Evolutionary conservation across 2,329 filamentous ascomycete species (phyloP).

Genomic region (Fusarium praegraminearum): DNA sequence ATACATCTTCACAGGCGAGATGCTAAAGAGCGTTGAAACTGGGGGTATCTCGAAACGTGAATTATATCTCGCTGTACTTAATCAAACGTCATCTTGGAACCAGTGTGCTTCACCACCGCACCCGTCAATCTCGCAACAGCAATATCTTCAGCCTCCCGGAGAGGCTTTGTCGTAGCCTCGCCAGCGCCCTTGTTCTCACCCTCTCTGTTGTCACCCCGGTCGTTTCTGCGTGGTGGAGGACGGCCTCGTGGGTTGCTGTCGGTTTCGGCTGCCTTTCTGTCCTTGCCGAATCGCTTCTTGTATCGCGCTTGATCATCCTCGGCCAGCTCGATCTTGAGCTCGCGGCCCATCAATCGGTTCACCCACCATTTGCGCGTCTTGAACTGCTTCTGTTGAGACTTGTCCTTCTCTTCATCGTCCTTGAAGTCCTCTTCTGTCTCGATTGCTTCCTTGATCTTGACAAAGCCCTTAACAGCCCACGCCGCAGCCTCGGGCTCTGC

Average conservation of each 20-base stretch:
- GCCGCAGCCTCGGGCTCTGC: constrained; percentile 80
- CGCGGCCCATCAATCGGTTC: constrained; percentile 82
- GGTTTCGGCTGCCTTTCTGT: constrained; percentile 53
- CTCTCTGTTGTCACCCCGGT: constrained; percentile 35
- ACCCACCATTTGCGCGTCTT: constrained; percentile 83
- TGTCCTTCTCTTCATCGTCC: constrained; percentile 55
- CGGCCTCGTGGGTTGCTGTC: constrained; percentile 46
- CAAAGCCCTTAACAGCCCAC: constrained; percentile 79
- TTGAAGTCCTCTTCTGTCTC: constrained; percentile 73
- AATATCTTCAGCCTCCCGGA: constrained; percentile 61
- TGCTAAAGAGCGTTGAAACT: constrained; percentile 16
- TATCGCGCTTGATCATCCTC: constrained; percentile 91
- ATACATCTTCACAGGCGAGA: background rate
- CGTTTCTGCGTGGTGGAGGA: constrained; percentile 53
- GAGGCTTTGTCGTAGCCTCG: constrained; percentile 48
- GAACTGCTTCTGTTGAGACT: constrained; percentile 61
- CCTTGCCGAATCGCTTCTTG: constrained; percentile 92
- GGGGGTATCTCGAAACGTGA: constrained; percentile 44
- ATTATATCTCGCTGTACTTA: constrained; percentile 52
- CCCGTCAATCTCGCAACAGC: constrained; percentile 76
- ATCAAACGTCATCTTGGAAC: constrained; percentile 87
- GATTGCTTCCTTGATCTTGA: constrained; percentile 75
- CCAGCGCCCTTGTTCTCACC: constrained; percentile 47
- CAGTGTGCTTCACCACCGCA: constrained; percentile 80
- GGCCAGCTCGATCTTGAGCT: constrained; percentile 89